These are phyloP conservation scores for Paraconiothyrium brasiliense DNA, from an alignment of 2,329 filamentous ascomycete genomes.

Conservation along the genomic window DNA sequence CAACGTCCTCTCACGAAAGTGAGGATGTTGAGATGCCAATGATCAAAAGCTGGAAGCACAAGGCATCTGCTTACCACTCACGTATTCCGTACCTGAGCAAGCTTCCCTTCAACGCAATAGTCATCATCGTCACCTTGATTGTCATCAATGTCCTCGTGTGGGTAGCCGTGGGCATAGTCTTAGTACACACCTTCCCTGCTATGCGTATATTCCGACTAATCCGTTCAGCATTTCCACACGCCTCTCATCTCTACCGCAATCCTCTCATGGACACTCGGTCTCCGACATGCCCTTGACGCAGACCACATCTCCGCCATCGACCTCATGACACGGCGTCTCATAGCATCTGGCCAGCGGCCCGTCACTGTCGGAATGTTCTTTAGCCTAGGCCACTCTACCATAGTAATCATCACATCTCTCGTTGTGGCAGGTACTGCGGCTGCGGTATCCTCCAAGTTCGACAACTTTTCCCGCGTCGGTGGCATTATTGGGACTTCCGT, in stretches of 20 bases:
- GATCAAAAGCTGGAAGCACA: conserved; percentile 37
- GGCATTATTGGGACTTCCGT: conserved; percentile 91
- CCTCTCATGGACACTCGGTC: conserved; percentile 85
- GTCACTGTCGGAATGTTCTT: conserved; percentile 96
- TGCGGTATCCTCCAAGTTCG: conserved; percentile 82
- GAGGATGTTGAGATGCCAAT: conserved; percentile 24
- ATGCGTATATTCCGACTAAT: conserved; percentile 3
- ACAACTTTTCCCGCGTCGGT: conserved; percentile 79
- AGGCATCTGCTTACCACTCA: conserved; percentile 59
- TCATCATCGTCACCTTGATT: conserved; percentile 64
- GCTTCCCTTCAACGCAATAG: conserved; percentile 65
- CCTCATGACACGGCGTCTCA: conserved; percentile 88
- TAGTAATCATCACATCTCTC: conserved; percentile 89
- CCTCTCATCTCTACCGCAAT: conserved; percentile 80
- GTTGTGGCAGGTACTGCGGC: conserved; percentile 91
- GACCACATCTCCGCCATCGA: conserved; percentile 94
- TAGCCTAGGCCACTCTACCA: conserved; percentile 90
- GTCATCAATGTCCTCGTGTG: conserved; percentile 66
- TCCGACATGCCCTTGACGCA: conserved; percentile 96
- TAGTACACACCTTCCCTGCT: conserved; percentile 52
- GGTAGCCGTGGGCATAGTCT: conserved; percentile 65
- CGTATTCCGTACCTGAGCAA: conserved; percentile 64
- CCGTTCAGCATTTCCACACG: conserved; percentile 50
- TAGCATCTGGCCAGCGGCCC: conserved; percentile 84
- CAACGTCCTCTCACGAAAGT: conserved; percentile 21